Conservation (phyloP, 495 filamentous ascomycete genomes). For the Amniculicola lignicola region DNA sequence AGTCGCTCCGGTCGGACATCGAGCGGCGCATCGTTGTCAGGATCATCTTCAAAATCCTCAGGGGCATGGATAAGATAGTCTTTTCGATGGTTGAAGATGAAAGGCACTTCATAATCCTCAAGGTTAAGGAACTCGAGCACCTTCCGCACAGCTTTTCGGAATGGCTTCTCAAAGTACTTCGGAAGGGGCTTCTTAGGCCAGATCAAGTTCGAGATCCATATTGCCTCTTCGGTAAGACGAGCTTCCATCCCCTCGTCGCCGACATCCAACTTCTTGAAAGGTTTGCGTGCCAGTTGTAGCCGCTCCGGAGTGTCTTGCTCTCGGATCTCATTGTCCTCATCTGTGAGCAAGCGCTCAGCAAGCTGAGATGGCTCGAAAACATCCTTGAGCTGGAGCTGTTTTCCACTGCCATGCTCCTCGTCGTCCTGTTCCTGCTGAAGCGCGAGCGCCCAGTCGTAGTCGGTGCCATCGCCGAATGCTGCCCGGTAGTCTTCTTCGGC, state of each 20-base stretch:
- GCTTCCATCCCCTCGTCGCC: slow-evolving; percentile 61
- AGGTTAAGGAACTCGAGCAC: slow-evolving; percentile 93
- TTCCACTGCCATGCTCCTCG: slow-evolving; percentile 63
- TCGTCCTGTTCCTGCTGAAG: slow-evolving; percentile 74
- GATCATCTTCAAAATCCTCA: slow-evolving; percentile 64
- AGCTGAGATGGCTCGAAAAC: slow-evolving; percentile 97
- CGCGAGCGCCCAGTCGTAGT: slow-evolving; percentile 90
- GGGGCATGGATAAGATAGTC: slow-evolving; percentile 94
- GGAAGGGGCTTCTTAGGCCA: slow-evolving; percentile 76
- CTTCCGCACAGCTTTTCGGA: slow-evolving; percentile 81
- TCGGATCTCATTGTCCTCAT: slow-evolving; percentile 89
- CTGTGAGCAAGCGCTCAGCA: slow-evolving; percentile 87
- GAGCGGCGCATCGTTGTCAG: slow-evolving; percentile 53
- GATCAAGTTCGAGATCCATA: slow-evolving; percentile 86
- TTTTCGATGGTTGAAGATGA: slow-evolving; percentile 95
- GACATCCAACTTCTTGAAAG: slow-evolving; percentile 73
- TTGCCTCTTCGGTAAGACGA: slow-evolving; percentile 73
- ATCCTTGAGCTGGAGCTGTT: slow-evolving; percentile 84
- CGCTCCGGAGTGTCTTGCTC: slow-evolving; percentile 85
- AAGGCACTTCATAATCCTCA: slow-evolving; percentile 91
- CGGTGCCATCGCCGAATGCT: slow-evolving; percentile 90
- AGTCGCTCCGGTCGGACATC: slow-evolving; percentile 74
- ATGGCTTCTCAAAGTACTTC: slow-evolving; percentile 68
- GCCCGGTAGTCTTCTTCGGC: slow-evolving; percentile 90
- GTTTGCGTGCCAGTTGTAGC: slow-evolving; percentile 85